Evolutionary conservation across 2,329 filamentous ascomycete genomes (phyloP).

Genomic region (Rhynchosporium graminicola): DNA sequence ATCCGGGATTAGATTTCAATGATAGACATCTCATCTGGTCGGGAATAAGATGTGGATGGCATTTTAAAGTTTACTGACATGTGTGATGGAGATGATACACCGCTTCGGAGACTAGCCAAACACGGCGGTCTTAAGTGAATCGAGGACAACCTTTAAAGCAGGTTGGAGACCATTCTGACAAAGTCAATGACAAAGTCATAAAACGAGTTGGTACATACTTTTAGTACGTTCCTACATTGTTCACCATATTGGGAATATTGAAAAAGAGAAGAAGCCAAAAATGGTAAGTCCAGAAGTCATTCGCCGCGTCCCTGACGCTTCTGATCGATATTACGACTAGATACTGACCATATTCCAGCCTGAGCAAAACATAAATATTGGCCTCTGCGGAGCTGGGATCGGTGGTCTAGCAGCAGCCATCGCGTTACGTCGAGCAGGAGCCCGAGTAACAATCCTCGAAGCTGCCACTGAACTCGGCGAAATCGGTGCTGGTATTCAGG

Average conservation of each 20-base stretch:
- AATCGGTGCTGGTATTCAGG: conserved; percentile 35
- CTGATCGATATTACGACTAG: not conserved
- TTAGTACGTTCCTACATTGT: not conserved
- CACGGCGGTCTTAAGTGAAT: too few relatives aligned
- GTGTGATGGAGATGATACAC: too few relatives aligned
- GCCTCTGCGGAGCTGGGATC: conserved; percentile 41
- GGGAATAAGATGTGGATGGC: not conserved
- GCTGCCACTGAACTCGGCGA: conserved; percentile 27
- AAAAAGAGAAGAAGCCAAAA: not conserved
- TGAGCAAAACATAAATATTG: conserved; percentile 24
- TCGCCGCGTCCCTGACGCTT: not conserved
- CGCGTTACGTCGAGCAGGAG: conserved; percentile 35
- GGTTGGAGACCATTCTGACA: too few relatives aligned
- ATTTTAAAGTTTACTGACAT: too few relatives aligned
- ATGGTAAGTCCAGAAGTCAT: not conserved
- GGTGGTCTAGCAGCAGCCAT: conserved; percentile 41
- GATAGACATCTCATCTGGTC: not conserved
- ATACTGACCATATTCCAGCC: conserved; percentile 3
- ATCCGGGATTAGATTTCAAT: not conserved
- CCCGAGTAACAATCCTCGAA: conserved; percentile 37
- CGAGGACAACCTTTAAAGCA: too few relatives aligned
- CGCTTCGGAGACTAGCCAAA: too few relatives aligned
- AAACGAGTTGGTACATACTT: not conserved
- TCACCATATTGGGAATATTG: not conserved
- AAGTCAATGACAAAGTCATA: too few relatives aligned